phyloP scores from a whole-genome alignment of 2,329 filamentous ascomycete genomes.

The Hirsutella thompsonii region DNA sequence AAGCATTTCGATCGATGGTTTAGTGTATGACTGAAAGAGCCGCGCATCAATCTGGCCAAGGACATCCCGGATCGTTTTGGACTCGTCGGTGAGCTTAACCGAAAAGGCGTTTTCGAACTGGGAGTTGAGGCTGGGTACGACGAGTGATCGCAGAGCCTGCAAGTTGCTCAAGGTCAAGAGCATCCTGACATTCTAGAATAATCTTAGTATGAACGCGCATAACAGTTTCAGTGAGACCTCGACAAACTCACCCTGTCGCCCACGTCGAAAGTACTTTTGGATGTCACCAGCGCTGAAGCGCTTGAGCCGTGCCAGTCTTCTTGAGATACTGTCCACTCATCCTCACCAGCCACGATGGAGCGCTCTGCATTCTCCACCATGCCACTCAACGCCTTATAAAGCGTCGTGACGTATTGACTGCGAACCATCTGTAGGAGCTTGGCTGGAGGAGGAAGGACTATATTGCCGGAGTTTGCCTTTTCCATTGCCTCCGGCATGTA shows the following conservation, averaged over 20 bases:
- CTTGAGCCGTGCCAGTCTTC: constrained; percentile 25
- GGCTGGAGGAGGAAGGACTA: constrained; percentile 71
- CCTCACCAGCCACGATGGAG: constrained; percentile 49
- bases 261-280: constrained; percentile 37
- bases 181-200: constrained; percentile 69
- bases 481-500: constrained; percentile 80
- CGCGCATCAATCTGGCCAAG: constrained; percentile 81
- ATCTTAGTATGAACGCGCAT: constrained; percentile 13
- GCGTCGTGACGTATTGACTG: constrained; percentile 80
- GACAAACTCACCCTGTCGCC: constrained; percentile 46
- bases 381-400: constrained; percentile 88
- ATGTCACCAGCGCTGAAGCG: constrained; percentile 22
- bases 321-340: constrained; percentile 42
- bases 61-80: constrained; percentile 81
- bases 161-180: constrained; percentile 90
- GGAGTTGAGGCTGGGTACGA: constrained; percentile 77
- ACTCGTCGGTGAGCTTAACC: constrained; percentile 87
- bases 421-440: constrained; percentile 87
- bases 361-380: constrained; percentile 95
- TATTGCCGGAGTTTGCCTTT: constrained; percentile 59
- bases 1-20: constrained; percentile 57
- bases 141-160: constrained; percentile 64
- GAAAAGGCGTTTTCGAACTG: constrained; percentile 92
- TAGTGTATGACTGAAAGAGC: constrained; percentile 86
- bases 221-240: no score